phyloP scores from a whole-genome alignment of 768 basidiomycete species.

The Clathrus columnatus region DNA sequence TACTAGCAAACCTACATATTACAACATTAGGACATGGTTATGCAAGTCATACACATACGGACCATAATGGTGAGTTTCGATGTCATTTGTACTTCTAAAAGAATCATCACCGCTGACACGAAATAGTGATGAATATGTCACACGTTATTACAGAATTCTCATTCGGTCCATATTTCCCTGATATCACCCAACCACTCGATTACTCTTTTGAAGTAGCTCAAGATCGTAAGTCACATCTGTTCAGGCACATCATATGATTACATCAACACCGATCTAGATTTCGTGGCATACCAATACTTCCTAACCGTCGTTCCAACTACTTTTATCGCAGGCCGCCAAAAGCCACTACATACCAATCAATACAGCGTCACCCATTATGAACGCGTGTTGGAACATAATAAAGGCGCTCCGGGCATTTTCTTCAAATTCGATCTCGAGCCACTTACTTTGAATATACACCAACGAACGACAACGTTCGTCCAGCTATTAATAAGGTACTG shows the following conservation, averaged over 20 bases:
- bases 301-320: slow-evolving; percentile 93
- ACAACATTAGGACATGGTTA: slow-evolving; percentile 96
- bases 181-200: slow-evolving; percentile 91
- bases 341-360: slow-evolving; percentile 66
- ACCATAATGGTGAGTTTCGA: slow-evolving; percentile 64
- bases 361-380: slow-evolving; percentile 95
- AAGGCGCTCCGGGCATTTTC: slow-evolving; percentile 88
- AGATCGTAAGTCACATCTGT: slow-evolving; percentile 42
- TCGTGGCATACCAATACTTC: slow-evolving; percentile 91
- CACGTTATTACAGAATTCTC: slow-evolving; percentile 97
- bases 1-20: slow-evolving; percentile 81
- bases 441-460: slow-evolving; percentile 73
- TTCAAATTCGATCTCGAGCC: slow-evolving; percentile 98
- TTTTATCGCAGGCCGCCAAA: slow-evolving; percentile 67
- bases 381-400: slow-evolving; percentile 61
- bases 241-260: not conserved
- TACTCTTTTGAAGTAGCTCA: slow-evolving; percentile 71
- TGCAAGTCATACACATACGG: slow-evolving; percentile 75
- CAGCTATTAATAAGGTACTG: slow-evolving; percentile 72
- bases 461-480: slow-evolving; percentile 75
- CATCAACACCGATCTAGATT: slow-evolving; percentile 39
- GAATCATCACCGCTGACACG: not conserved
- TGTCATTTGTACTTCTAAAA: not conserved
- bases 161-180: slow-evolving; percentile 92
- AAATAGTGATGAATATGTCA: slow-evolving; percentile 92